Conservation (phyloP, 1,284 basidiomycete genomes). For the Sanghuangporus weigelae region DNA sequence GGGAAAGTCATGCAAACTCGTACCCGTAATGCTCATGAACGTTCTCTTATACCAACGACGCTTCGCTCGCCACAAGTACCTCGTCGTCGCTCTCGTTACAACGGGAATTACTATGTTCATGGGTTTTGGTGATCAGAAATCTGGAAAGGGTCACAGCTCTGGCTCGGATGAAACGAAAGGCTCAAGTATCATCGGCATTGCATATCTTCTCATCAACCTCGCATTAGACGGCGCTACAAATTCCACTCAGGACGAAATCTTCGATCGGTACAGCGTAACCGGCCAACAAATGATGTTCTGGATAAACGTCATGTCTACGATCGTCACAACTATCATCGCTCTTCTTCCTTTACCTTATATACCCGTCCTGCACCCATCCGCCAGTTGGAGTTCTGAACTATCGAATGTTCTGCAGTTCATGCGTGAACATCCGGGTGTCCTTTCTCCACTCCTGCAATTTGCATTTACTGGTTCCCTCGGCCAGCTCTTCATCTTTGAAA, state of each 20-base stretch:
- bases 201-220: slow-evolving; percentile 81
- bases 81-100: slow-evolving; percentile 91
- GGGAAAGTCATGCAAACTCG: slow-evolving; percentile 97
- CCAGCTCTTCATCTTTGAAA: slow-evolving; percentile 98
- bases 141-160: slow-evolving; percentile 36
- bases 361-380: slow-evolving; percentile 65
- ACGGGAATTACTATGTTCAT: slow-evolving; percentile 94
- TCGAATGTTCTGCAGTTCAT: slow-evolving; percentile 73
- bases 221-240: slow-evolving; percentile 92
- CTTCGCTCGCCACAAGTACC: slow-evolving; percentile 92
- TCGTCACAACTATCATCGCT: slow-evolving; percentile 61
- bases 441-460: slow-evolving; percentile 78
- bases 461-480: slow-evolving; percentile 90
- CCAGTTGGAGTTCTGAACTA: slow-evolving; percentile 60
- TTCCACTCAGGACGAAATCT: slow-evolving; percentile 98
- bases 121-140: slow-evolving; percentile 68
- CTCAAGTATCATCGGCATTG: slow-evolving; percentile 58
- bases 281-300: slow-evolving; percentile 99
- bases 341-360: slow-evolving; percentile 70
- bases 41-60: slow-evolving; percentile 82
- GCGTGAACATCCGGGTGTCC: slow-evolving; percentile 70
- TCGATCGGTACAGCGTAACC: slow-evolving; percentile 68
- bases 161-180: slow-evolving; percentile 31
- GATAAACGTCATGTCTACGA: slow-evolving; percentile 84
- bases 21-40: slow-evolving; percentile 96